A percentile compares a stretch with the other conserved stretches of the same genome.
These are phyloP conservation scores for Rhododendron simsii DNA, from an alignment of 148 eudicot genomes.

Conservation along the genomic window DNA sequence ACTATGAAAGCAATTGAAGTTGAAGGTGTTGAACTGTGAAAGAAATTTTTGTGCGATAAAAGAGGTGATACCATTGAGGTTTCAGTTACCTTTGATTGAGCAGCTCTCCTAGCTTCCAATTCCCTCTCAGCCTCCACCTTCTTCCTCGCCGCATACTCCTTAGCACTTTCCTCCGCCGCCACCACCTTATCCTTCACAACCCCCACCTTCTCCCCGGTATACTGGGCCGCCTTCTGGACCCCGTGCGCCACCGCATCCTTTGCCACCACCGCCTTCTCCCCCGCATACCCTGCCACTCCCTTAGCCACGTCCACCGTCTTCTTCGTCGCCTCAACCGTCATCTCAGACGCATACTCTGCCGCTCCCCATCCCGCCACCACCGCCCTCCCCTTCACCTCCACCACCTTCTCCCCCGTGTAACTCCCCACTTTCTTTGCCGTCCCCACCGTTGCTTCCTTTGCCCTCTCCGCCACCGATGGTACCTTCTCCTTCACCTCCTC, in stretches of 20 bases:
- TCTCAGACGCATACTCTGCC: conserved; percentile 38
- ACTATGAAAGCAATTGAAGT: too few relatives aligned
- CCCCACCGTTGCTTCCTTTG: conserved; percentile 32
- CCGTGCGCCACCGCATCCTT: conserved; percentile 46
- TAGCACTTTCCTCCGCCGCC: conserved; percentile 41
- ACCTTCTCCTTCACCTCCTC: conserved; percentile 15
- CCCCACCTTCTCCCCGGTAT: conserved; percentile 34
- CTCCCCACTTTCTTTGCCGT: conserved; percentile 30
- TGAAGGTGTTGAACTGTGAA: too few relatives aligned
- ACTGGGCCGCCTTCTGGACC: conserved; percentile 31
- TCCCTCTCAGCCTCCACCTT: conserved; percentile 53
- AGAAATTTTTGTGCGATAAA: not conserved
- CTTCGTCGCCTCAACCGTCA: conserved; percentile 54
- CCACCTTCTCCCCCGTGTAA: conserved; percentile 48
- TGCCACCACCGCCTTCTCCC: conserved; percentile 32
- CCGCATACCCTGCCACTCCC: conserved; percentile 37
- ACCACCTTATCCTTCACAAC: conserved; percentile 49
- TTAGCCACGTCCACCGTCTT: conserved; percentile 31
- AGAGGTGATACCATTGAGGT: not conserved
- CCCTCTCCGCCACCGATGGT: conserved; percentile 21
- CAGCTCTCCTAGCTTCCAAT: conserved; percentile 31
- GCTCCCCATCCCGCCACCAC: conserved; percentile 63
- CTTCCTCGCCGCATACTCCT: conserved; percentile 55
- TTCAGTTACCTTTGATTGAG: conserved; percentile 17
- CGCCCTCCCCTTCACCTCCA: conserved; percentile 49